Evolutionary conservation across 2,329 filamentous ascomycete species (phyloP), one percentile per base, ranked within the genome.

Genomic region (Penicillium sp.): DNA sequence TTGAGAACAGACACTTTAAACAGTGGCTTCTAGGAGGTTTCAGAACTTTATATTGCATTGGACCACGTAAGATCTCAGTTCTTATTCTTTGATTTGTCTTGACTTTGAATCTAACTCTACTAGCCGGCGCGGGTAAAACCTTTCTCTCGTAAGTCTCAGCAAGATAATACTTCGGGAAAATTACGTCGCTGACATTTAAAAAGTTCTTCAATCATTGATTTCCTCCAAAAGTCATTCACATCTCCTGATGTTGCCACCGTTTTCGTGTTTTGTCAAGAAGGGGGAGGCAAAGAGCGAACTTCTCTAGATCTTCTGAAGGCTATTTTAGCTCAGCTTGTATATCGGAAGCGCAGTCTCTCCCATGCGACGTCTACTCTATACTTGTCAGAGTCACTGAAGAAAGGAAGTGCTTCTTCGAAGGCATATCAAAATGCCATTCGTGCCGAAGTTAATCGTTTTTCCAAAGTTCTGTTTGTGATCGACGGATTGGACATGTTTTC

Each of bases 391-490:
- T 56, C 60, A 0, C 46, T 61, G 1, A 46, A 49, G 0, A 51
- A 52, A 4, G 61, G 59, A 5, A 57, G 52, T 0, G 68, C 61
- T 1, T 66, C 68, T 1, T 32, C 66, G 2, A 69, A 70, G 29
- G 46, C 58, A 4, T 70, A 66, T 23, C 66, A 68, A 45, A 59
- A 68, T 51, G 67, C 68, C 0, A 68, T 70, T 15, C 62, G 66
- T 0, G 61, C 68, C 0, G 68, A 69, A 33, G 53, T 69, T 10
- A 66, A 68, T 37, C 51, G 58, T 0, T 70, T 68, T 12, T 65
- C 67, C 0, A 62, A 61, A 17, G 66, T 69, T 0, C 55, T 68
- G 7, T 53, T 70, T 5, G 30, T 70, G 0, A 58, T 69, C 7
- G 68, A 70, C 45, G 68, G 68, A 10, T 34, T 70, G 0, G 68